A percentile compares a stretch with the other conserved stretches of the same genome.
Evolutionary conservation across 164 flowering plant genomes (phyloP).

Genomic region (Paratinospora sagittata): DNA sequence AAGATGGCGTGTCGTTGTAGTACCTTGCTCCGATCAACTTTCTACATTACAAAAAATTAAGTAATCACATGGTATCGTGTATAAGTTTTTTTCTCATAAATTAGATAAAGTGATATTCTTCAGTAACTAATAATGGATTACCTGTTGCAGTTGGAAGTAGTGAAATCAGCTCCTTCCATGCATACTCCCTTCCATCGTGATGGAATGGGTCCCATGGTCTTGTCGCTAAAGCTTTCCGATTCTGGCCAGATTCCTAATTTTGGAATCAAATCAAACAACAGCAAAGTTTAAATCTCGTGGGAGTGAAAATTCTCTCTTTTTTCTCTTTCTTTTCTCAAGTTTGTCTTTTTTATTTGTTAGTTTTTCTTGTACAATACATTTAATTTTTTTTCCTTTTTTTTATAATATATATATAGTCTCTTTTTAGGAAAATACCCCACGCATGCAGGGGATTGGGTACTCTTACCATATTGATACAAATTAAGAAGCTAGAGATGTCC

Average conservation of each 20-base stretch:
- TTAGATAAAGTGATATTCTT: not conserved
- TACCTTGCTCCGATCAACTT: slow-evolving; percentile 60
- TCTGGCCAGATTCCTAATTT: slow-evolving; percentile 57
- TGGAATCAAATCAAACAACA: no score
- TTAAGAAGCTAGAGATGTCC: no score
- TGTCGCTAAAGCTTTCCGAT: slow-evolving; percentile 47
- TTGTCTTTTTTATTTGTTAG: no score
- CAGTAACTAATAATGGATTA: slow-evolving; percentile 3
- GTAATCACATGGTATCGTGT: not conserved
- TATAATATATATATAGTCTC: no score
- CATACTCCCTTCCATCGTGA: slow-evolving; percentile 52
- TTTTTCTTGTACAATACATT: no score
- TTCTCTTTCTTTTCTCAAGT: no score
- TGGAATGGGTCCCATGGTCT: slow-evolving; percentile 43
- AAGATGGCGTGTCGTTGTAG: slow-evolving; percentile 13
- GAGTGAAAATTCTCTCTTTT: no score
- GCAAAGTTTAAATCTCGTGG: no score
- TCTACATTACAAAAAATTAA: slow-evolving; percentile 19
- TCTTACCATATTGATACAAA: no score
- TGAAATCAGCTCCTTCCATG: slow-evolving; percentile 30
- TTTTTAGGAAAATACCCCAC: no score
- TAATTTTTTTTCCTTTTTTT: no score
- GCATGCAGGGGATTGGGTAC: no score
- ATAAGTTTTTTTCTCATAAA: not conserved
- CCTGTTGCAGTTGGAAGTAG: slow-evolving; percentile 52